Evolutionary conservation across 2,329 filamentous ascomycete species (phyloP).

Genomic region (Ascochyta rabiei): DNA sequence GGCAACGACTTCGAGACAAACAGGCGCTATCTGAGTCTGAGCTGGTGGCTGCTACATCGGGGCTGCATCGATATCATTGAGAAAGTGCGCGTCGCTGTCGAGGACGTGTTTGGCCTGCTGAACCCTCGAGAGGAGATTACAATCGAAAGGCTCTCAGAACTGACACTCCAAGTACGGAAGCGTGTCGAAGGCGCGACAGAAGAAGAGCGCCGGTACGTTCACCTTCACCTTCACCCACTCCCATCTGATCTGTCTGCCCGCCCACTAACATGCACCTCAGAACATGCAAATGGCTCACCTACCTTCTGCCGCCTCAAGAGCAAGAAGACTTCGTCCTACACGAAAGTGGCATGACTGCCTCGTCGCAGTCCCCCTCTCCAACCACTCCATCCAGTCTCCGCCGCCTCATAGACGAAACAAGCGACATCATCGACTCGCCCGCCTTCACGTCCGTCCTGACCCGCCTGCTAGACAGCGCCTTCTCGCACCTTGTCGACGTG

Average conservation of each 20-base stretch:
- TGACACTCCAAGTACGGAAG: conserved; percentile 83
- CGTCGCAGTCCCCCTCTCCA: conserved; percentile 46
- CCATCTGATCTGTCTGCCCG: background rate
- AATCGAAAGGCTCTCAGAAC: conserved; percentile 76
- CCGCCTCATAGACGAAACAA: conserved; percentile 90
- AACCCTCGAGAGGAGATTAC: conserved; percentile 89
- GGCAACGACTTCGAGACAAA: conserved; percentile 97
- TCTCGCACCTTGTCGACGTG: conserved; percentile 80
- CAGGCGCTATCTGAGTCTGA: conserved; percentile 91
- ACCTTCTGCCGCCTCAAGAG: conserved; percentile 78
- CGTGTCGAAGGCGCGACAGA: conserved; percentile 78
- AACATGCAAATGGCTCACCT: conserved; percentile 76
- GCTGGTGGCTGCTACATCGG: conserved; percentile 94
- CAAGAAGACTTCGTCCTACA: conserved; percentile 83
- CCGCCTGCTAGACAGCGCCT: conserved; percentile 84
- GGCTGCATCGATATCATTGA: conserved; percentile 85
- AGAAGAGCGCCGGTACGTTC: conserved; percentile 61
- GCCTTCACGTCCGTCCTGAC: conserved; percentile 86
- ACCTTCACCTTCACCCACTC: background rate
- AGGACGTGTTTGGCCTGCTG: conserved; percentile 84
- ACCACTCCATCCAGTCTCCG: conserved; percentile 66
- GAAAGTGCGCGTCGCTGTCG: conserved; percentile 83
- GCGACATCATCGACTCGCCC: conserved; percentile 93
- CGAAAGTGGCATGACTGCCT: conserved; percentile 76
- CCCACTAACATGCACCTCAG: conserved; percentile 37